Percentiles rank a stretch among this genome's conserved stretches.
phyloP scores from a whole-genome alignment of 352 stramenopile species.

The Ophiocytium majus region DNA sequence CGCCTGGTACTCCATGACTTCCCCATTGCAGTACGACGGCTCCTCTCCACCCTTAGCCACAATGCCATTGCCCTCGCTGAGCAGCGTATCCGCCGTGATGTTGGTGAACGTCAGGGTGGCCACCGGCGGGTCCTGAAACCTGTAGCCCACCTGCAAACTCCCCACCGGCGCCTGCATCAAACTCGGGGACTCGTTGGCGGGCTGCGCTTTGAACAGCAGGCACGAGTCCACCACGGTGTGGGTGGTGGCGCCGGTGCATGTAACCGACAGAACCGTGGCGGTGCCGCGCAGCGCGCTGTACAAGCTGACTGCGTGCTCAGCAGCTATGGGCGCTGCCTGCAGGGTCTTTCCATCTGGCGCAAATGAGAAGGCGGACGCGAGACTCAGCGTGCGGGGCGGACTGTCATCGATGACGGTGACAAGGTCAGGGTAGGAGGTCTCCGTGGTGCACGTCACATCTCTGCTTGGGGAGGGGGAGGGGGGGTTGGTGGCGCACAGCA shows the following conservation, averaged over 20 bases:
- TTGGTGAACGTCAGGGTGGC: not conserved
- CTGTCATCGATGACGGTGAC: no score
- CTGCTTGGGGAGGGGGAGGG: no score
- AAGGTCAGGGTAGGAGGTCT: no score
- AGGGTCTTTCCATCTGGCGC: no score
- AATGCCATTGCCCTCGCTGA: conserved; percentile 10
- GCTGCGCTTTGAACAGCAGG: conserved; percentile 15
- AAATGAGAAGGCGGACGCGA: no score
- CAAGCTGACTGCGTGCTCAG: not conserved
- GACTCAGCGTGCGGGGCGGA: no score
- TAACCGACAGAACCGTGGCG: not conserved
- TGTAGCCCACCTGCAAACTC: not conserved
- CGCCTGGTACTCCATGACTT: not conserved
- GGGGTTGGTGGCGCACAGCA: no score
- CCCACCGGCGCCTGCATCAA: not conserved
- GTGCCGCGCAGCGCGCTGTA: conserved; percentile 23
- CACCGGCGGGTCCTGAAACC: conserved; percentile 8
- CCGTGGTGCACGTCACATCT: no score
- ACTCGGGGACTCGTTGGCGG: not conserved
- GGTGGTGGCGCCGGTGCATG: not conserved
- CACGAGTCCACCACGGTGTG: conserved; percentile 16
- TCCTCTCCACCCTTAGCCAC: not conserved
- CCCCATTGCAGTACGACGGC: not conserved
- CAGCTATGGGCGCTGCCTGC: not conserved
- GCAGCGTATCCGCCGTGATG: not conserved